phyloP scores from a whole-genome alignment of 2,329 filamentous ascomycete species.

The Ophiostoma montium region DNA sequence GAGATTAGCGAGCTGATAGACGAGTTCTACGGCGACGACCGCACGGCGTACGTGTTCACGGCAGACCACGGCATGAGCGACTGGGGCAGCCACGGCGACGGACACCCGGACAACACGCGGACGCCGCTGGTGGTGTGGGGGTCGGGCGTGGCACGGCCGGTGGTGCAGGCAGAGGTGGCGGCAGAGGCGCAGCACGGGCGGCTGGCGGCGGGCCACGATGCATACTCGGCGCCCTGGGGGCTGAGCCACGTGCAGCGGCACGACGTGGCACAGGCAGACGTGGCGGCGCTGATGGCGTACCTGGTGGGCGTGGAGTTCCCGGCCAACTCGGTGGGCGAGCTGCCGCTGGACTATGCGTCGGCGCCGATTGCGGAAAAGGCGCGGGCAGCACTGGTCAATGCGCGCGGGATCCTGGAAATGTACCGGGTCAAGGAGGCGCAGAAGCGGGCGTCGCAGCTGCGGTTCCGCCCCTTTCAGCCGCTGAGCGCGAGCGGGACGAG shows the following conservation, averaged over 20 bases:
- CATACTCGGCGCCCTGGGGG: conserved; percentile 81
- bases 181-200: conserved; percentile 10
- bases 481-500: conserved; percentile 39
- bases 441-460: conserved; percentile 62
- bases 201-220: conserved; percentile 69
- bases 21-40: conserved; percentile 68
- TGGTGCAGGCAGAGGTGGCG: conserved; percentile 30
- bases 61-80: conserved; percentile 99
- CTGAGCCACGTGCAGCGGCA: conserved; percentile 69
- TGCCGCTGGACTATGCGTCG: conserved; percentile 71
- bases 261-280: conserved; percentile 86
- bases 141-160: conserved; percentile 69
- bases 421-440: conserved; percentile 84
- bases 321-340: conserved; percentile 87
- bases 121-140: conserved; percentile 92
- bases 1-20: conserved; percentile 72
- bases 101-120: conserved; percentile 90
- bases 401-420: conserved; percentile 82
- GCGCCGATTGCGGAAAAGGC: conserved; percentile 65
- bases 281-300: conserved; percentile 92
- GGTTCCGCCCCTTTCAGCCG: conserved; percentile 61
- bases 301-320: conserved; percentile 78
- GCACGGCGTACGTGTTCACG: conserved; percentile 92
- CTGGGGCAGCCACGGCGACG: conserved; percentile 97
- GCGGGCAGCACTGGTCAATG: conserved; percentile 70